A percentile compares a stretch with the other conserved stretches of the same genome.
Evolutionary conservation across 1,139 yeast genomes (phyloP).

Genomic region (Saccharomyces hybrid): DNA sequence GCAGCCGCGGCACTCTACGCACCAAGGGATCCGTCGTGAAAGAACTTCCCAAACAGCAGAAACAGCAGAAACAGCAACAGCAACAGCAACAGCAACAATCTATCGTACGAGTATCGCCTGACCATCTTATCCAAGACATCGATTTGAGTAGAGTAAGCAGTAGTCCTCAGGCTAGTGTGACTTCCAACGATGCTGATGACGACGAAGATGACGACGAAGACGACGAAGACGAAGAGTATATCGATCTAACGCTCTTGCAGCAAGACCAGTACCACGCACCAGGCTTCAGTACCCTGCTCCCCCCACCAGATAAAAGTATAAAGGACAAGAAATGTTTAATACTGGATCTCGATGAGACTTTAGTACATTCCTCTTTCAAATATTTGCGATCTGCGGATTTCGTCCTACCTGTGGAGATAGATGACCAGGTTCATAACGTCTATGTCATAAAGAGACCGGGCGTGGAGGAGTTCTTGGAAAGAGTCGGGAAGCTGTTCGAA

Average conservation of each 20-base stretch:
- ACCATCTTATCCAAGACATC: not conserved
- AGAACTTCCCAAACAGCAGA: not conserved
- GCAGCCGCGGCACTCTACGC: not conserved
- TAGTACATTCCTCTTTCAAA: constrained; percentile 91
- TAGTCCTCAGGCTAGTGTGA: not conserved
- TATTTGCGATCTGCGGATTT: constrained; percentile 88
- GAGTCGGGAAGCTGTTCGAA: constrained; percentile 80
- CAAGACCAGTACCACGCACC: constrained; percentile 57
- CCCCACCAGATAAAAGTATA: constrained; percentile 34
- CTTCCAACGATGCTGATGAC: not conserved
- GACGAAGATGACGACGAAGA: constrained; percentile 1
- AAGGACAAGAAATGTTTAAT: constrained; percentile 73
- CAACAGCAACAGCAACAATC: not conserved
- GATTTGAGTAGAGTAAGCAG: not conserved
- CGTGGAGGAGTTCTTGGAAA: constrained; percentile 79
- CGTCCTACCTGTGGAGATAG: constrained; percentile 86
- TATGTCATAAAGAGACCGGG: constrained; percentile 96
- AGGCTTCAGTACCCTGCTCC: constrained; percentile 60
- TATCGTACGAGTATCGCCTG: not conserved
- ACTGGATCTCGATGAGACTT: constrained; percentile 87
- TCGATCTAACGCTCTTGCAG: constrained; percentile 55
- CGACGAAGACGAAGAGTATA: constrained; percentile 10
- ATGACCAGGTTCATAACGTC: constrained; percentile 83
- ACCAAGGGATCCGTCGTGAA: not conserved
- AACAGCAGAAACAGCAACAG: not conserved